phyloP scores from a whole-genome alignment of 805 yeast genomes.

The Metschnikowia picachoensis region DNA sequence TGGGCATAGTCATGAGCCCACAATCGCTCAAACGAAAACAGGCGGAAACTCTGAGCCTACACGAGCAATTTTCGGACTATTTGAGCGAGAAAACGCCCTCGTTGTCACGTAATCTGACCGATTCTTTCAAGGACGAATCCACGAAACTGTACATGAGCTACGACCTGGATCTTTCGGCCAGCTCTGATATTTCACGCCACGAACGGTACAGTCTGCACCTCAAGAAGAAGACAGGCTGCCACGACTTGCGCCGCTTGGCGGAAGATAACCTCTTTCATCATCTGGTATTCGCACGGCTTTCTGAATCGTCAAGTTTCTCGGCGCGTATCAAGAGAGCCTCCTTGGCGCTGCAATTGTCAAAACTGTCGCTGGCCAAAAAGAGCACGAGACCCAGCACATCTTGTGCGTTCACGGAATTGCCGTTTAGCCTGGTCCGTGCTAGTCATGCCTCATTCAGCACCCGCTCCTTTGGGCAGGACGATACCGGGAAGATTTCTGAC shows the following conservation, averaged over 20 bases:
- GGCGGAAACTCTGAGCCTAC: constrained; percentile 24
- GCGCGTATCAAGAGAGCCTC: constrained; percentile 6
- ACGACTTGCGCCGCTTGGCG: constrained; percentile 40
- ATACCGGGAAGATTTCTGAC: constrained; percentile 27
- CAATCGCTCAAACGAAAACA: constrained; percentile 24
- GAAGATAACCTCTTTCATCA: constrained; percentile 1
- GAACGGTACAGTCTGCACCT: constrained; percentile 21
- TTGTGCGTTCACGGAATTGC: constrained; percentile 38
- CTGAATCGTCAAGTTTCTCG: constrained; percentile 9
- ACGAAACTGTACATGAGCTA: constrained; percentile 54
- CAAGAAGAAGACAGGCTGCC: constrained; percentile 49
- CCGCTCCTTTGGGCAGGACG: constrained; percentile 2
- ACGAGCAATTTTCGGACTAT: constrained; percentile 13
- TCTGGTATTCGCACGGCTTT: constrained; percentile 3
- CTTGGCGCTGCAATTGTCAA: constrained; percentile 16
- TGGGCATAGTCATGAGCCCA: constrained; percentile 42
- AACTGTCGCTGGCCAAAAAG: constrained; percentile 23
- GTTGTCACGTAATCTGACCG: constrained; percentile 31
- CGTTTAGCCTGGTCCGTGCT: constrained; percentile 24
- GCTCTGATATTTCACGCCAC: background rate
- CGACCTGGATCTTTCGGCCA: constrained; percentile 50
- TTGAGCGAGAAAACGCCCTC: constrained; percentile 17
- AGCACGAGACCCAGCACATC: constrained; percentile 36
- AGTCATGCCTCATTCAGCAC: constrained; percentile 10
- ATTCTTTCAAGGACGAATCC: constrained; percentile 35